A percentile compares a stretch with the other conserved stretches of the same genome.
Conservation (phyloP, 352 stramenopile genomes). For the Globisporangium ultimum region DNA sequence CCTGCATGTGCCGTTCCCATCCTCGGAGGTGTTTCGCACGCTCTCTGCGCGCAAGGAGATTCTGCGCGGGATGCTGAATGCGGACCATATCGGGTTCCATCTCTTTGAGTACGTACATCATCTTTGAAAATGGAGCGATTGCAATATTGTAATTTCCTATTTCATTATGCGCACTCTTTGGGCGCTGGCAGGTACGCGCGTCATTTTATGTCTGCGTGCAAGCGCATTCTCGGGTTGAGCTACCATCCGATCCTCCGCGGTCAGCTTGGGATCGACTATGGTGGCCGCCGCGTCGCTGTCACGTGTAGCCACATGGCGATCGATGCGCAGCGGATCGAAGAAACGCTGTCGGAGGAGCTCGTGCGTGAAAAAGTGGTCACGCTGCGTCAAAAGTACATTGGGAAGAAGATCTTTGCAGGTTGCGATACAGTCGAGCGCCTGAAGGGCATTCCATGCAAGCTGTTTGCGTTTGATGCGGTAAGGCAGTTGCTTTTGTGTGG, state of each 20-base stretch:
- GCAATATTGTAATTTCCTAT: neutral
- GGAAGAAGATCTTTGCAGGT: conserved; percentile 89
- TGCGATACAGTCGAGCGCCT: conserved; percentile 95
- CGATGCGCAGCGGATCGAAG: conserved; percentile 49
- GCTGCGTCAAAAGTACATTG: conserved; percentile 57
- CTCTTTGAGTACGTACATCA: conserved; percentile 84
- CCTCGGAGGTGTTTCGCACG: conserved; percentile 97
- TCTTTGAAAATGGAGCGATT: too few species aligned
- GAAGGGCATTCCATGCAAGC: conserved; percentile 96
- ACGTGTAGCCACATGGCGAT: conserved; percentile 94
- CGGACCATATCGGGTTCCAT: conserved; percentile 93
- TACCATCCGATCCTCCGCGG: conserved; percentile 91
- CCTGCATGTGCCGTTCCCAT: conserved; percentile 98
- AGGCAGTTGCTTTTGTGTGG: neutral
- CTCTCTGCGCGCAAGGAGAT: conserved; percentile 92
- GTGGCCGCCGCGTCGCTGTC: conserved; percentile 92
- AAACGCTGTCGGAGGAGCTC: conserved; percentile 32
- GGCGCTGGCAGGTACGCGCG: conserved; percentile 42
- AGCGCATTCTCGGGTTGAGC: conserved; percentile 92
- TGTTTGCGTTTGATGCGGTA: conserved; percentile 91
- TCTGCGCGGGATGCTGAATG: conserved; percentile 86
- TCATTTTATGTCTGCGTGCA: conserved; percentile 90
- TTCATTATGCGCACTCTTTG: neutral
- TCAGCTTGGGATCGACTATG: conserved; percentile 93
- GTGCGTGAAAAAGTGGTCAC: conserved; percentile 53